Evolutionary conservation across 1,139 yeast species (phyloP).

Genomic region (Debaryomyces sp.): DNA sequence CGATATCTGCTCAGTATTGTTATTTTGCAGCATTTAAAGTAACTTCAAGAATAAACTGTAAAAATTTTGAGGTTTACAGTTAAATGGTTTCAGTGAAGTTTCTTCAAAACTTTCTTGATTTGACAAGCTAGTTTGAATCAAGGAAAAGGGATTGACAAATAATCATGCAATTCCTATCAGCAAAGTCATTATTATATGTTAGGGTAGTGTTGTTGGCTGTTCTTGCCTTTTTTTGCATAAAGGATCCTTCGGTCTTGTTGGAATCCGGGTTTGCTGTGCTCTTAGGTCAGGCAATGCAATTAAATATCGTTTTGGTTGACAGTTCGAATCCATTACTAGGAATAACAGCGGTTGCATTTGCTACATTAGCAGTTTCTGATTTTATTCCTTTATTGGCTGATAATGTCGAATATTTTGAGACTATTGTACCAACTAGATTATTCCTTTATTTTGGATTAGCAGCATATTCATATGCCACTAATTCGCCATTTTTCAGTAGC

Average conservation of each 20-base stretch:
- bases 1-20: background rate
- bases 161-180: constrained; percentile 59
- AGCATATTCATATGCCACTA: constrained; percentile 42
- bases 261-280: constrained; percentile 53
- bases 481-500: constrained; percentile 53
- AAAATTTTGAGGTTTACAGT: background rate
- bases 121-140: background rate
- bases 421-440: constrained; percentile 70
- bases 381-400: constrained; percentile 60
- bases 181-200: constrained; percentile 50
- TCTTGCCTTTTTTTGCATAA: constrained; percentile 62
- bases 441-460: constrained; percentile 56
- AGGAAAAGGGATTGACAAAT: background rate
- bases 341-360: constrained; percentile 47
- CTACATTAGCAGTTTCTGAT: constrained; percentile 51
- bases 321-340: constrained; percentile 56
- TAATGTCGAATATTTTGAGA: constrained; percentile 61
- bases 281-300: constrained; percentile 60
- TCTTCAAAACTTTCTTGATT: background rate
- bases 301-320: constrained; percentile 47
- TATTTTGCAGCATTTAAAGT: background rate
- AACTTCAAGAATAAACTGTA: background rate
- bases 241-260: constrained; percentile 45
- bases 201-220: constrained; percentile 50
- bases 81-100: background rate